phyloP scores from a whole-genome alignment of 306 rosid genomes.

The Sindora glabra region DNA sequence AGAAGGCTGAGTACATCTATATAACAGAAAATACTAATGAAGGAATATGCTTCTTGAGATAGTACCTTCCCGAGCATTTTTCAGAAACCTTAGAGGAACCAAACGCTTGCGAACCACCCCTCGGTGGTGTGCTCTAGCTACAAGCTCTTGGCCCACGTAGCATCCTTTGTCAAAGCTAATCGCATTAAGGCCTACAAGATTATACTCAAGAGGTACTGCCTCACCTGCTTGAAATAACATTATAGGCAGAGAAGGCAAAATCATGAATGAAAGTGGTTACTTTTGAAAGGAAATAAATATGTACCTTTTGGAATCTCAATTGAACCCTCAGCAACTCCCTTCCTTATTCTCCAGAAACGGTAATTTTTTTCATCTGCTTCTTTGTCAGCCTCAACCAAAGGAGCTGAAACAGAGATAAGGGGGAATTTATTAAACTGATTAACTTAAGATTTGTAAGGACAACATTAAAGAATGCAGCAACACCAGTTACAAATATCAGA shows the following conservation, averaged over 20 bases:
- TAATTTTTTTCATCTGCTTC: slow-evolving; percentile 78
- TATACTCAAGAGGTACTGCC: slow-evolving; percentile 88
- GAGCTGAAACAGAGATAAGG: slow-evolving; percentile 50
- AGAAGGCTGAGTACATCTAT: background rate
- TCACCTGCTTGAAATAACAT: slow-evolving; percentile 46
- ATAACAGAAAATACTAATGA: background rate
- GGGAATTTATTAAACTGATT: background rate
- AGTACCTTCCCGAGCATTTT: slow-evolving; percentile 57
- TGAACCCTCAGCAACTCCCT: slow-evolving; percentile 93
- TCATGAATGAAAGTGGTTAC: background rate
- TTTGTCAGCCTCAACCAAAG: slow-evolving; percentile 68
- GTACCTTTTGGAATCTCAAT: slow-evolving; percentile 81
- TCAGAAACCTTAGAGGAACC: slow-evolving; percentile 58
- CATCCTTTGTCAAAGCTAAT: slow-evolving; percentile 96
- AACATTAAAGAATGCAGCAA: background rate
- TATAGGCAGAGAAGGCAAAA: background rate
- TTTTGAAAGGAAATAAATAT: slow-evolving; percentile 12
- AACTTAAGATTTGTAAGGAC: background rate
- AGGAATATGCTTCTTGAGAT: background rate
- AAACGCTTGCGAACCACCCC: slow-evolving; percentile 83
- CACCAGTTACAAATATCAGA: slow-evolving; percentile 15
- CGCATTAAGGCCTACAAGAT: slow-evolving; percentile 80
- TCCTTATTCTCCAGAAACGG: slow-evolving; percentile 60
- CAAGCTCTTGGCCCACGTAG: slow-evolving; percentile 85
- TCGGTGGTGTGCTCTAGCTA: slow-evolving; percentile 84